Conservation (phyloP, 225 moss, liverwort and hornwort species). For the Sphagnum tenellum region DNA sequence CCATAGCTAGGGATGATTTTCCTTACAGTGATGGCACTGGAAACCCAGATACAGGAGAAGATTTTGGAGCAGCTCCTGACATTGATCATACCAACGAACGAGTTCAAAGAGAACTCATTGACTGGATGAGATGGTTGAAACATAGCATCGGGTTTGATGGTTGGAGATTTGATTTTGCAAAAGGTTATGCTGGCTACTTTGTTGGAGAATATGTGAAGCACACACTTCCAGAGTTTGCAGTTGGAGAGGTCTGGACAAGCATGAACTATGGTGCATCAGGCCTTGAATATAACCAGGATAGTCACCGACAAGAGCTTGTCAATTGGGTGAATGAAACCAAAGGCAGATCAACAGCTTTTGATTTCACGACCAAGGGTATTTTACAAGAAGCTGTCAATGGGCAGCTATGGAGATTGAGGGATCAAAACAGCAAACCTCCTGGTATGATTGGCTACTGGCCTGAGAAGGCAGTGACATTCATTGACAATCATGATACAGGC, state of each 20-base stretch:
- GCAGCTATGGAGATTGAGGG: constrained; percentile 57
- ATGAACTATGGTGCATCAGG: constrained; percentile 52
- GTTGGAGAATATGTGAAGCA: constrained; percentile 56
- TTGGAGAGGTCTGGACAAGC: constrained; percentile 69
- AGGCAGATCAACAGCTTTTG: constrained; percentile 51
- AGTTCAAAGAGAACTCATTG: constrained; percentile 54
- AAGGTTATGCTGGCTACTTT: constrained; percentile 66
- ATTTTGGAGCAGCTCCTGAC: constrained; percentile 85
- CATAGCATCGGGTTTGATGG: constrained; percentile 69
- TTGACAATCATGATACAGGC: constrained; percentile 95
- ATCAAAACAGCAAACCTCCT: constrained; percentile 37
- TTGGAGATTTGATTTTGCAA: constrained; percentile 92
- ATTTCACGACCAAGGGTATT: constrained; percentile 94
- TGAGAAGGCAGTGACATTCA: constrained; percentile 68
- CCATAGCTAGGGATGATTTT: constrained; percentile 52
- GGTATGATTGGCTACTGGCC: constrained; percentile 86
- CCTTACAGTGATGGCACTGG: constrained; percentile 59
- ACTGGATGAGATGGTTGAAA: constrained; percentile 84
- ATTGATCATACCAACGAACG: constrained; percentile 82
- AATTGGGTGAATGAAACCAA: constrained; percentile 70
- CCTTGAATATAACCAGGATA: constrained; percentile 73
- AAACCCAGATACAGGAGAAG: constrained; percentile 60
- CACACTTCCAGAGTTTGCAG: constrained; percentile 54
- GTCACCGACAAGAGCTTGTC: constrained; percentile 61
- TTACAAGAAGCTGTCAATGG: constrained; percentile 73